Evolutionary conservation across 768 basidiomycete species (phyloP).

Genomic region (Chalciporus piperatus): DNA sequence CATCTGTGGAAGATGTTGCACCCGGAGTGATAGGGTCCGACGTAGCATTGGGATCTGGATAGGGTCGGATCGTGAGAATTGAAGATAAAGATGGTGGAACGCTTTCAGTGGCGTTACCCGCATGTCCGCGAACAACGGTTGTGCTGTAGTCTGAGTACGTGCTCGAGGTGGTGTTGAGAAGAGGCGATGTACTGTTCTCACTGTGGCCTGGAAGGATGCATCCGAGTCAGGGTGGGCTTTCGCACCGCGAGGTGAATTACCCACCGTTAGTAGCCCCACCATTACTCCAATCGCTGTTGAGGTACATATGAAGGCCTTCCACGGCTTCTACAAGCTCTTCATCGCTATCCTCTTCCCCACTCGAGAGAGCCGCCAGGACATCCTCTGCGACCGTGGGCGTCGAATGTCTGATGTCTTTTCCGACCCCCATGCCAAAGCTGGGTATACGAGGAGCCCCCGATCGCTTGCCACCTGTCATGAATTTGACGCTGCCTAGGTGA

Average conservation of each 20-base stretch:
- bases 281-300: slow-evolving; percentile 46
- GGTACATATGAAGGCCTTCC: slow-evolving; percentile 47
- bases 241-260: slow-evolving; percentile 4
- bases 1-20: slow-evolving; percentile 23
- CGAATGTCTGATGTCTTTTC: slow-evolving; percentile 49
- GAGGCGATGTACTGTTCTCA: slow-evolving; percentile 51
- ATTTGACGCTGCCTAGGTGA: slow-evolving; percentile 83
- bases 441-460: slow-evolving; percentile 73
- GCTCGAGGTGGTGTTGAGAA: slow-evolving; percentile 45
- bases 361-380: slow-evolving; percentile 31
- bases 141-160: slow-evolving; percentile 64
- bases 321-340: slow-evolving; percentile 67
- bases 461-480: slow-evolving; percentile 68
- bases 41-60: slow-evolving; percentile 47
- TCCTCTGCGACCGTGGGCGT: slow-evolving; percentile 35
- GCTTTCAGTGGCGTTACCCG: slow-evolving; percentile 36
- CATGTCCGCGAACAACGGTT: slow-evolving; percentile 57
- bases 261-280: slow-evolving; percentile 35
- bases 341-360: slow-evolving; percentile 56
- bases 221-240: slow-evolving; percentile 8
- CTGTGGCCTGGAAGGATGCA: slow-evolving; percentile 31
- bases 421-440: slow-evolving; percentile 77
- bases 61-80: slow-evolving; percentile 66
- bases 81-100: slow-evolving; percentile 62
- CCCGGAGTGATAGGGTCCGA: slow-evolving; percentile 42